Base-by-base conservation (phyloP, 768 basidiomycete genomes). In the Phlebiopsis gigantea region DNA sequence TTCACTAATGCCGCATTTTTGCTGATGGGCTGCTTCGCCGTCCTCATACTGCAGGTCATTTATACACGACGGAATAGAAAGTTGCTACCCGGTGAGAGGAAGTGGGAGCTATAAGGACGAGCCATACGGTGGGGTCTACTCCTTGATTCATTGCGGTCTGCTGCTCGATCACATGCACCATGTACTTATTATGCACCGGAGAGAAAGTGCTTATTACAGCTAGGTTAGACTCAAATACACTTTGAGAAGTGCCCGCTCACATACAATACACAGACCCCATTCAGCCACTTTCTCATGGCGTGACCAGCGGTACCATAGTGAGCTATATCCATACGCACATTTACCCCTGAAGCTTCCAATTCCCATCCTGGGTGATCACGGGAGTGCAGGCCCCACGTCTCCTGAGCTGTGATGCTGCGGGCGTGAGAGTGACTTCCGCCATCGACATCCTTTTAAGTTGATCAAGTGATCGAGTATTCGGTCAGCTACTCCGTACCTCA, bases 1-100 rank as follows among this genome's bases (percentile, higher is more conserved):
- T 72, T 64, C 59, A 69, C 68, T 17, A 73, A 73, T 45, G 68
- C 66, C 2, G 71, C 61, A 14, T 63, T 71, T 25, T 41, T 71
- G 46, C 39, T 72, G 0, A 60, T 68, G 14, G 64, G 58, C 9
- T 53, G 64, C 17, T 12, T 60, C 10, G 34, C 55, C 5, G 57
- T 63, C 7, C 22, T 61, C 9, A 31, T 57, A 24, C 56, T 65
- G 4, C 43, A 61, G 30, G 19, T 39, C 8, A 53, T 63, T 29
- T 65, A 65, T 44, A 52, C 55, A 24, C 39, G 55, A 21, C 54
- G 59, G 45, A 65, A 65, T 39, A 53, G 46, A 17, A 29, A 21
- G 30, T 49, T 65, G 8, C 43, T 14, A 4, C 54, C 58, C 10
- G 57, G 53, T 4, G 62, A 60, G 42, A 30, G 57, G n/a, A 44